A percentile compares a stretch with the other conserved stretches of the same genome.
phyloP scores from a whole-genome alignment of 129 eudicot species.

The Flaveria brownii region DNA sequence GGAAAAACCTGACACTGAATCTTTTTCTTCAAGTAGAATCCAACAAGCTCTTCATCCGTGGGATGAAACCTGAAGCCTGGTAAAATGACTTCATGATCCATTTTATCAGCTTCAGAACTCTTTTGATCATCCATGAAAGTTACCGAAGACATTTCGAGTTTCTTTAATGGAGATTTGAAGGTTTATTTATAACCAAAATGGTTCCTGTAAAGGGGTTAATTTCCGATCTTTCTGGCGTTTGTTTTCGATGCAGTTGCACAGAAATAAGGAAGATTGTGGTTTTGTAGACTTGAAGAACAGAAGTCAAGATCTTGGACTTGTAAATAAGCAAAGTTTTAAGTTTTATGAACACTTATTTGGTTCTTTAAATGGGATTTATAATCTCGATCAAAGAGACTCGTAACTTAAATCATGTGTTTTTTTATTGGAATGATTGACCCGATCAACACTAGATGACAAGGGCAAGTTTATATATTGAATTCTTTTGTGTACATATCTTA shows the following conservation, averaged over 20 bases:
- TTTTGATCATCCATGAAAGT: constrained; percentile 62
- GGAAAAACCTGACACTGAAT: constrained; percentile 61
- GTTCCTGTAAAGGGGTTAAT: constrained; percentile 52
- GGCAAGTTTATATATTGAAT: constrained; percentile 25
- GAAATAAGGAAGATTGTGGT: constrained; percentile 36
- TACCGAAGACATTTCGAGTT: constrained; percentile 9
- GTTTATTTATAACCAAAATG: constrained; percentile 36
- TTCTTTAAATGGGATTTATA: constrained; percentile 45
- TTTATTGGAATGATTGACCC: constrained; percentile 22
- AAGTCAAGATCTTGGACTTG: constrained; percentile 59
- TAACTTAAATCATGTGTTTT: constrained; percentile 26
- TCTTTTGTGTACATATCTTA: constrained; percentile 15
- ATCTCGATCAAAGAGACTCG: constrained; percentile 66
- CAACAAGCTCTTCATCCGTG: constrained; percentile 94
- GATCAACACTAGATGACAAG: constrained; percentile 37
- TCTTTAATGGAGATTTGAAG: background rate
- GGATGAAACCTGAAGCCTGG: constrained; percentile 97
- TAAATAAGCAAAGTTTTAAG: constrained; percentile 38
- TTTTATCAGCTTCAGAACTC: constrained; percentile 44
- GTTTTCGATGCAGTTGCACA: constrained; percentile 32
- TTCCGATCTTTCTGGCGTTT: constrained; percentile 67
- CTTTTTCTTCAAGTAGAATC: constrained; percentile 74
- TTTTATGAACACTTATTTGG: constrained; percentile 23
- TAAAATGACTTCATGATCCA: constrained; percentile 68
- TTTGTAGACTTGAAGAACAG: constrained; percentile 36